Evolutionary conservation across 1,284 basidiomycete genomes (phyloP).

Genomic region (Leccinum pachyderme): DNA sequence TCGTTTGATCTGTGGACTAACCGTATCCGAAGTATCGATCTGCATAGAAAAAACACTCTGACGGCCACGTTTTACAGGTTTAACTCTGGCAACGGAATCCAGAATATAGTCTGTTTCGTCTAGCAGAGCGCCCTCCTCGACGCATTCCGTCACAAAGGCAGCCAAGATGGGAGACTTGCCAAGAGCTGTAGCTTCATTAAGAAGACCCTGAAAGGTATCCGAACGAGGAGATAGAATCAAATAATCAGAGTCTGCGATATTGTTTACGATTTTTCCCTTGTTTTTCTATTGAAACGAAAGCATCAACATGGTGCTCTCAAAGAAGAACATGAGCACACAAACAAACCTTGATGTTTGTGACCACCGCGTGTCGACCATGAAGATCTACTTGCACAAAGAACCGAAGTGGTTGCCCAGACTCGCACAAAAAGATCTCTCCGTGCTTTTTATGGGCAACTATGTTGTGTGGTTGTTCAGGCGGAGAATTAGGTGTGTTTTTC

Average conservation of each 20-base stretch:
- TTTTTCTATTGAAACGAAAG: constrained; percentile 45
- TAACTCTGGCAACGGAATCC: constrained; percentile 18
- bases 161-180: constrained; percentile 44
- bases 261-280: constrained; percentile 54
- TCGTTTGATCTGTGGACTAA: constrained; percentile 1
- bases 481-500: constrained; percentile 13
- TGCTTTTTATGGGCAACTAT: constrained; percentile 19
- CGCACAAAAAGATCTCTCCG: constrained; percentile 30
- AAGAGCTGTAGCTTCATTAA: constrained; percentile 37
- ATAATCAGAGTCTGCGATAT: constrained; percentile 54
- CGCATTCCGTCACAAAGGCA: constrained; percentile 55
- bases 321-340: neutral
- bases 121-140: constrained; percentile 44
- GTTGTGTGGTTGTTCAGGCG: constrained; percentile 12
- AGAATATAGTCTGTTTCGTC: constrained; percentile 40
- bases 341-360: constrained; percentile 55
- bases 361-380: constrained; percentile 43
- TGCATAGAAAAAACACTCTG: constrained; percentile 17
- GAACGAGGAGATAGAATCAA: constrained; percentile 51
- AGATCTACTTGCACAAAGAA: constrained; percentile 62
- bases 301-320: constrained; percentile 1
- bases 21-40: constrained; percentile 9
- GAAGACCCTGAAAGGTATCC: constrained; percentile 47
- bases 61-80: constrained; percentile 22
- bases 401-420: constrained; percentile 37